Conservation (phyloP, 208 protist genomes). For the Vickermania ingenoplastis region DNA sequence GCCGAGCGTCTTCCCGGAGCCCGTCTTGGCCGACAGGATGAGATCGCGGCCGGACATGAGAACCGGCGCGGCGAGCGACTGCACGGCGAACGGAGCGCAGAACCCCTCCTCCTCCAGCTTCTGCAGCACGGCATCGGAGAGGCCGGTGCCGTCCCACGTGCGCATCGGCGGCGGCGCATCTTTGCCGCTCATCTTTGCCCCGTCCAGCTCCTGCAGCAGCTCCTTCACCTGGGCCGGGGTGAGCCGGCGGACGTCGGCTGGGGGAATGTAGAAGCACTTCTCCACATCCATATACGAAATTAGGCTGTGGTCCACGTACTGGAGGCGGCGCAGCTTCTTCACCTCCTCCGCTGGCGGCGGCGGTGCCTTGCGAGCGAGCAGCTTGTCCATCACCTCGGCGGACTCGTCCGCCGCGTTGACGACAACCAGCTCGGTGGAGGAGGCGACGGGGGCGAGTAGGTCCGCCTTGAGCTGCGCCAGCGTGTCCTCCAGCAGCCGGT, state of each 20-base stretch:
- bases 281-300: slow-evolving; percentile 45
- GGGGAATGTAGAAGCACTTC: slow-evolving; percentile 81
- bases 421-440: slow-evolving; percentile 46
- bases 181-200: slow-evolving; percentile 55
- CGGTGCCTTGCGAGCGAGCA: slow-evolving; percentile 49
- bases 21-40: slow-evolving; percentile 89
- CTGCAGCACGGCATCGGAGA: slow-evolving; percentile 63
- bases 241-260: slow-evolving; percentile 57
- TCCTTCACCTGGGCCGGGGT: slow-evolving; percentile 40
- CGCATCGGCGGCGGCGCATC: slow-evolving; percentile 60
- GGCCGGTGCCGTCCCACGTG: slow-evolving; percentile 67
- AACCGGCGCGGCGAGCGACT: slow-evolving; percentile 65
- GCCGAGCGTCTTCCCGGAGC: slow-evolving; percentile 91
- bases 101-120: slow-evolving; percentile 43
- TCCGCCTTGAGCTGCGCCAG: slow-evolving; percentile 33
- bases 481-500: slow-evolving; percentile 7
- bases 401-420: slow-evolving; percentile 72
- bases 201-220: slow-evolving; percentile 66
- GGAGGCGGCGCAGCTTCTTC: slow-evolving; percentile 61
- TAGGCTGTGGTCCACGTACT: slow-evolving; percentile 60
- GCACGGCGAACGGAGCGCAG: slow-evolving; percentile 75
- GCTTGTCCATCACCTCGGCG: slow-evolving; percentile 26
- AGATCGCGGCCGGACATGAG: slow-evolving; percentile 87
- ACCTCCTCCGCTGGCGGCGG: slow-evolving; percentile 28
- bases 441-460: slow-evolving; percentile 36